These are phyloP conservation scores for Lentinula boryana DNA, from an alignment of 768 basidiomycete genomes.

Conservation along the genomic window DNA sequence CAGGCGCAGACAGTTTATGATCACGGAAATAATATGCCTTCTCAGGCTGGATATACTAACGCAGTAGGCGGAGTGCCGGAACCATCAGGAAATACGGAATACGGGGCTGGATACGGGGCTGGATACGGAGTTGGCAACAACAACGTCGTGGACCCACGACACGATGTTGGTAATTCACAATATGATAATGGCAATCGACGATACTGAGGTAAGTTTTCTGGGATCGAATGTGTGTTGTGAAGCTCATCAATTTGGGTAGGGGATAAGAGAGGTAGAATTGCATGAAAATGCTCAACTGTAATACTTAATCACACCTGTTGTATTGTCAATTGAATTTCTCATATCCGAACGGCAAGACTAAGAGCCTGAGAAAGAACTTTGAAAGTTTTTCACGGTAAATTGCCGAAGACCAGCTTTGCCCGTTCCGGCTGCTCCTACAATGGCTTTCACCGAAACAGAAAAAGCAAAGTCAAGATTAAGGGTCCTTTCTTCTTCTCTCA, in stretches of 20 bases:
- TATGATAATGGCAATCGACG: not conserved
- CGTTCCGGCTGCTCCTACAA: not conserved
- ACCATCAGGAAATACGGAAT: not conserved
- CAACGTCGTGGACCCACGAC: not conserved
- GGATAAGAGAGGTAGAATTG: too few relatives aligned
- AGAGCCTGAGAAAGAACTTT: too few relatives aligned
- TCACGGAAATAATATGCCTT: not conserved
- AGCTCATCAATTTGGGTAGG: too few relatives aligned
- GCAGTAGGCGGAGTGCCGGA: not conserved
- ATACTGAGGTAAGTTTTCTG: not conserved
- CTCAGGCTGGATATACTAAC: not conserved
- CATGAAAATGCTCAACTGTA: too few relatives aligned
- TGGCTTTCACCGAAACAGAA: constrained; percentile 25
- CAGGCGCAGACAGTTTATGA: not conserved
- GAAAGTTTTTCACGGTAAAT: too few relatives aligned
- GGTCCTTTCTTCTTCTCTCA: constrained; percentile 50
- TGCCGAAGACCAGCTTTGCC: too few relatives aligned
- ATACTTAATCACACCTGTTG: too few relatives aligned
- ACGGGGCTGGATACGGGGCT: not conserved
- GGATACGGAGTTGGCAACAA: not conserved
- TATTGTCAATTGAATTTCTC: too few relatives aligned
- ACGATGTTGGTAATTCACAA: not conserved
- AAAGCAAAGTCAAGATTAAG: constrained; percentile 43
- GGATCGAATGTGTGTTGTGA: too few relatives aligned
- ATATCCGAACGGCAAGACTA: too few relatives aligned